Evolutionary conservation across 768 basidiomycete species (phyloP).

Genomic region (Pleurotus pulmonarius): DNA sequence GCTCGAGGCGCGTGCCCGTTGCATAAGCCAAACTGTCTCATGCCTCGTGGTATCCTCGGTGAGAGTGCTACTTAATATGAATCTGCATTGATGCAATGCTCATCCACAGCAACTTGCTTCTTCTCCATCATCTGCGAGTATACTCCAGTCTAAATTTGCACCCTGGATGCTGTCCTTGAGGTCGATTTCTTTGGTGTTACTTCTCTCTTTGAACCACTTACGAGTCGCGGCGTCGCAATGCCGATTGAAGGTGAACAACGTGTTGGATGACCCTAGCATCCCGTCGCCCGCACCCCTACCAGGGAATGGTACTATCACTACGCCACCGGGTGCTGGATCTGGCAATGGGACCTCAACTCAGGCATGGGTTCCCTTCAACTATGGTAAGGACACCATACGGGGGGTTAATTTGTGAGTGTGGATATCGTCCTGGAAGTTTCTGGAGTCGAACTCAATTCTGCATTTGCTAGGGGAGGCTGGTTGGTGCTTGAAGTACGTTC

Average conservation of each 20-base stretch:
- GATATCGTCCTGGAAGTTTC: too few species aligned
- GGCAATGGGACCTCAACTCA: constrained; percentile 11
- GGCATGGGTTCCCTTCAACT: constrained; percentile 34
- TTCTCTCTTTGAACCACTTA: constrained; percentile 1
- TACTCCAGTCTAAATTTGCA: neutral
- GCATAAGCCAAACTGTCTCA: neutral
- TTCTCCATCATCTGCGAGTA: neutral
- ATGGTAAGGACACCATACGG: constrained; percentile 41
- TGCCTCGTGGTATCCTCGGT: neutral
- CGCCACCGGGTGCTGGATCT: constrained; percentile 10
- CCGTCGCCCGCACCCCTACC: constrained; percentile 6
- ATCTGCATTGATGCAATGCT: neutral
- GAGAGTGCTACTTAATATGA: neutral
- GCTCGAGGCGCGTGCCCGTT: too few species aligned
- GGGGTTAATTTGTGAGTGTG: constrained; percentile 61
- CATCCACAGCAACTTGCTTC: neutral
- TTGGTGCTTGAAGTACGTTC: constrained; percentile 51
- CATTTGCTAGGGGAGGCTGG: constrained; percentile 50
- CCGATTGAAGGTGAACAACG: constrained; percentile 18
- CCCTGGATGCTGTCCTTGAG: neutral
- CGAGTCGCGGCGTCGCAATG: constrained; percentile 26
- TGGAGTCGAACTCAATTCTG: too few species aligned
- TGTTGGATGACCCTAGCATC: constrained; percentile 7
- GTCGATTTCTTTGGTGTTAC: neutral
- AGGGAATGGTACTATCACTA: constrained; percentile 10